Evolutionary conservation across 495 filamentous ascomycete genomes (phyloP), one percentile per base, ranked within the genome.

Genomic region (Penicillium maclennaniae): DNA sequence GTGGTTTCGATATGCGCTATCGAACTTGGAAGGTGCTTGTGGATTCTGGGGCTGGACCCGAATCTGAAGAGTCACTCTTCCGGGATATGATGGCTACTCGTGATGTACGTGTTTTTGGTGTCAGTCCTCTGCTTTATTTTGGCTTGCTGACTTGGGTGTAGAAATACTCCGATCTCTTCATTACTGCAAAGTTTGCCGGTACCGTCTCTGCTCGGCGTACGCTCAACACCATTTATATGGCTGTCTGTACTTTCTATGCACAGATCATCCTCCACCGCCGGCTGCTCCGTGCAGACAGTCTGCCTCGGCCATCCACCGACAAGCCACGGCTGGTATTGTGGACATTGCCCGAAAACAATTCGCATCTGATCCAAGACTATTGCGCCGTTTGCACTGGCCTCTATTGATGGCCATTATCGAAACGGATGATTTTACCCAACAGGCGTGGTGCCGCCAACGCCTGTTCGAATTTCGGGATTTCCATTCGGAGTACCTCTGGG

Each of bases 171-270:
- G 72, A 75, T 49, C 61, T 75, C n/a, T 72, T 75, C 36, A 63
- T 75, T 37, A 75, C 72, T 5, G 70, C 72, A n/a, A 72, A 63
- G 46, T 69, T 72, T 28, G 61, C 72, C n/a, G 60, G 63, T 0
- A 48, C 60, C 1, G 53, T 60, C 41, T 73, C 67, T 4, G 63
- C 65, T 21, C 67, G 75, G 21, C 70, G 77, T 17, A 69, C 73
- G 4, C 56, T 76, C 19, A 66, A 71, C 51, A 80, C 76, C n/a
- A 69, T 77, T 23, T 72, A 76, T 28, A 75, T 76, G 69, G 76
- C 70, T 21, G 73, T 75, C 7, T 68, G 63, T 39, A 70, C 68
- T 17, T 78, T 74, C 40, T 74, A 78, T 43, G 69, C 69, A 3
- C 67, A 76, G 41, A 56, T 70, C 3, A 57, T 80, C 4, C 70